Base-by-base conservation (phyloP, 1,284 basidiomycete species). In the Sanghuangporus weigelae region DNA sequence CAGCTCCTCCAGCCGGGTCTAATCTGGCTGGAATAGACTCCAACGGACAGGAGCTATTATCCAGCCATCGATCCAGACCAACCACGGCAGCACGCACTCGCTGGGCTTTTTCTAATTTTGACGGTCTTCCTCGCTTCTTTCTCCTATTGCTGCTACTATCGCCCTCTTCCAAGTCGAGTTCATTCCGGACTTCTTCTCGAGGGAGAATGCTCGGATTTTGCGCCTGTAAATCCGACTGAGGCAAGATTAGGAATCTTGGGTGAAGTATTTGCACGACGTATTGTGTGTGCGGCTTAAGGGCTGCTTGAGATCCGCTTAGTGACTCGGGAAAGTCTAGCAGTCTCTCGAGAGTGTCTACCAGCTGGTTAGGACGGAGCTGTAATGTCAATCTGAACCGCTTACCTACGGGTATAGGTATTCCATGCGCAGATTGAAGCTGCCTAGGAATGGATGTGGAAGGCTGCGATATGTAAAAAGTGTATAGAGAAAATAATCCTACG, bases 111-210 rank as follows among this genome's bases (percentile, higher is more conserved):
- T 88, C 87, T 5, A 82, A 78, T 68, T 79, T 86, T 7, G 86
- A 81, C 0, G 87, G 87, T 0, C 89, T 80, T 3, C 90, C 89
- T 70, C 81, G 86, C 71, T 87, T 85, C 72, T 83, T 86, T 16
- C 60, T 49, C 19, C 66, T 49, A 5, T 66, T 42, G 0, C 54
- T 11, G 23, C 49, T 65, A 6, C 55, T 39, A 7, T 62, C 62
- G 19, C 65, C 44, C 23, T 67, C 59, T 36, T 48, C 39, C 11
- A 67, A 63, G 12, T 66, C 59, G 7, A 71, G 73, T n/a, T 70
- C 71, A 16, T 69, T 75, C 48, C 80, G 79, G 57, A 84, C 83
- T 8, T 84, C 73, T 68, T 90, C 89, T 23, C 87, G 81, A 11
- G 89, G 90, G 7, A 92, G 75, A 16, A 73, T 72, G 23, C 84